These are phyloP conservation scores for Scutellaria galericulata DNA, from an alignment of 257 asterid species.

Conservation along the genomic window DNA sequence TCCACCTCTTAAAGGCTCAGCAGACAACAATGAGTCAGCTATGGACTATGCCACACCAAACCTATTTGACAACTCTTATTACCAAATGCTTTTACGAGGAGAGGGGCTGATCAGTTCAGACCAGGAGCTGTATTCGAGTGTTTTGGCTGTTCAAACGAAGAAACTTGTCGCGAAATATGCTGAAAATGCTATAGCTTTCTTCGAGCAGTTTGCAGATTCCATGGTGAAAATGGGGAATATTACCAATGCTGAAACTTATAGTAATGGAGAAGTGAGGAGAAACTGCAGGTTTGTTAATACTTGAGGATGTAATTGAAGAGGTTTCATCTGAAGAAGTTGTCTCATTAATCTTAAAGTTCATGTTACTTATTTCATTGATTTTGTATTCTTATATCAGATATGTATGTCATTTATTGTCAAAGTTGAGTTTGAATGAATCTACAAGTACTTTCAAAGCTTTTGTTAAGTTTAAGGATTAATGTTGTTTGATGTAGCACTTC, in stretches of 20 bases:
- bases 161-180: conserved; percentile 72
- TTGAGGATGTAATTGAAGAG: conserved; percentile 25
- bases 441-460: background rate
- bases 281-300: conserved; percentile 88
- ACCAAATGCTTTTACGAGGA: conserved; percentile 62
- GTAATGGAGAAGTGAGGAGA: conserved; percentile 82
- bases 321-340: conserved; percentile 9
- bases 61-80: conserved; percentile 78
- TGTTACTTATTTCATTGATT: conserved; percentile 41
- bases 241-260: conserved; percentile 63
- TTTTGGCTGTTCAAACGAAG: conserved; percentile 62
- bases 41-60: conserved; percentile 75
- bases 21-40: conserved; percentile 70
- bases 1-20: conserved; percentile 52
- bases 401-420: background rate
- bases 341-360: background rate
- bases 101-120: conserved; percentile 80
- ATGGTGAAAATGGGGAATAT: conserved; percentile 91
- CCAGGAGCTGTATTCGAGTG: conserved; percentile 77
- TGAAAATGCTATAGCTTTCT: conserved; percentile 65
- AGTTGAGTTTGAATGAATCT: conserved; percentile 4
- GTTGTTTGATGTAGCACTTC: conserved; percentile 14
- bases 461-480: background rate
- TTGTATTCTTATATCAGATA: conserved; percentile 36
- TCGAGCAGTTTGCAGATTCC: conserved; percentile 79